Evolutionary conservation across 352 stramenopile species (phyloP).

Genomic region (Peronospora belbahrii): DNA sequence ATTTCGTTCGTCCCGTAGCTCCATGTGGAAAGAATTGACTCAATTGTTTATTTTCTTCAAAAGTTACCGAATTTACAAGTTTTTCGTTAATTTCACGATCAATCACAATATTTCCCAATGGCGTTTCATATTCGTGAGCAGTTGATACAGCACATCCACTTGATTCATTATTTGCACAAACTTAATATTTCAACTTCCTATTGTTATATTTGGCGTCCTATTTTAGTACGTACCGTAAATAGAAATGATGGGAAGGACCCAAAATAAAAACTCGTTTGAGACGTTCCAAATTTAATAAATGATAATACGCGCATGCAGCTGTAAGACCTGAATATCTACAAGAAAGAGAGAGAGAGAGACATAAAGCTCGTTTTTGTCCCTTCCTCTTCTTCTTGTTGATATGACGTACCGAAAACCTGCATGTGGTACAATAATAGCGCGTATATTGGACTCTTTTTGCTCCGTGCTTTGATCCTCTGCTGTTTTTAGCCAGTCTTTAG

Average conservation of each 20-base stretch:
- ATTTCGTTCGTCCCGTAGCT: too few relatives aligned
- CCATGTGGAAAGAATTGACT: too few relatives aligned
- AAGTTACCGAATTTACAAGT: conserved; percentile 70
- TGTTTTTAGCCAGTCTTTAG: conserved; percentile 48
- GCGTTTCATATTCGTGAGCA: conserved; percentile 88
- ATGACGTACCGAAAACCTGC: conserved; percentile 72
- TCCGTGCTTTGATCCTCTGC: conserved; percentile 34
- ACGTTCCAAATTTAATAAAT: conserved; percentile 63
- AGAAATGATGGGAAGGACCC: conserved; percentile 94
- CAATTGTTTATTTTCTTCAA: too few relatives aligned
- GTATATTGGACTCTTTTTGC: conserved; percentile 33
- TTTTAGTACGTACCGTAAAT: conserved; percentile 85
- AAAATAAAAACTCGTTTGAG: conserved; percentile 88
- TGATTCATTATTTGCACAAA: too few relatives aligned
- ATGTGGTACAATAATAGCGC: conserved; percentile 83
- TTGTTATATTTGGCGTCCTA: background rate
- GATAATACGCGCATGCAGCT: conserved; percentile 89
- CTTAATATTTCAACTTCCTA: background rate
- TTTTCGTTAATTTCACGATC: conserved; percentile 87
- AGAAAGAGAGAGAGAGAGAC: background rate
- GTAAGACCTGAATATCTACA: conserved; percentile 90
- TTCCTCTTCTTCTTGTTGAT: background rate
- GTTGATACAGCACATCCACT: conserved; percentile 80
- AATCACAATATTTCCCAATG: conserved; percentile 90
- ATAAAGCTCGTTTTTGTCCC: background rate